Base-by-base conservation (phyloP, 2,329 filamentous ascomycete genomes). In the Ceratocystis albifundus region DNA sequence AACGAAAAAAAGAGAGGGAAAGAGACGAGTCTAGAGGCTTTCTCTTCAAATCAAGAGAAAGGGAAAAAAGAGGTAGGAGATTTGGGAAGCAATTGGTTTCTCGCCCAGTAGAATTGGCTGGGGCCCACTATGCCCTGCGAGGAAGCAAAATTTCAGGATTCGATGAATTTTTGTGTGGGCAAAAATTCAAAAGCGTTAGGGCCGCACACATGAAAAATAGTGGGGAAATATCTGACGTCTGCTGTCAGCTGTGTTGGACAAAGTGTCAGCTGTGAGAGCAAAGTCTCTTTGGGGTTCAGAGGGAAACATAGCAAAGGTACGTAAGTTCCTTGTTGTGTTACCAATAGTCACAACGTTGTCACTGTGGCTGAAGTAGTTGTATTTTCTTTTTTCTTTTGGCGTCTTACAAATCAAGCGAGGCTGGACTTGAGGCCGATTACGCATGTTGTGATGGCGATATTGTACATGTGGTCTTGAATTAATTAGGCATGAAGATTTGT, bases 11-110 rank as follows among this genome's bases (percentile, higher is more conserved):
- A 65, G 65, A 65, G 65, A 68, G 62, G 67, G 62, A 68, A 68
- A 66, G 61, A 61, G 46, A 66, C 65, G 66, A 68, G 69, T 69
- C 69, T 69, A 68, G 64, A 70, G 69, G 69, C 68, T 69, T 65
- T 69, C 65, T 66, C 57, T 67, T 70, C 68, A 65, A 53, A 68
- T 64, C 67, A 65, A 66, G 65, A 66, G 64, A 55, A 68, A 50
- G 57, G 64, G 67, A 66, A 68, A 63, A 65, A 50, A 62, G 59
- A 66, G 59, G 59, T 55, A 68, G 61, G 55, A 59, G 65, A 68
- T 68, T 68, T 68, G 32, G 66, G 65, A 66, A 66, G 48, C 66
- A 68, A 59, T 67, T 62, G 66, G 59, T 68, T 59, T 65, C 63
- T 57, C 57, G 59, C 66, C 66, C 59, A 64, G 66, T 64, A 65